These are phyloP conservation scores for Grosmannia penicillata DNA, from an alignment of 2,329 filamentous ascomycete genomes.

Conservation along the genomic window DNA sequence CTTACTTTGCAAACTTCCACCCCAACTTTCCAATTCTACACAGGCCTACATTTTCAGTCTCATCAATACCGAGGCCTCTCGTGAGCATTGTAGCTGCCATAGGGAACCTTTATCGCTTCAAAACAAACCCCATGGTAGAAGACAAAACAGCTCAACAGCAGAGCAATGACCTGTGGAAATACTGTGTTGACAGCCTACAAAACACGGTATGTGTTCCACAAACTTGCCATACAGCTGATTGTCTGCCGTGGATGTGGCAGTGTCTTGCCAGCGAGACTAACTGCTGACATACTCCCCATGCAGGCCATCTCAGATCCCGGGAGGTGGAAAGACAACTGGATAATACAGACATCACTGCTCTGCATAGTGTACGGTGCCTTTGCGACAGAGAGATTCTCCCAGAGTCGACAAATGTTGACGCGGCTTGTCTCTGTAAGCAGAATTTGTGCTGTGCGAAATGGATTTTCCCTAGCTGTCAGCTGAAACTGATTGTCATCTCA, in stretches of 20 bases:
- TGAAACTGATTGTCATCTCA: no score
- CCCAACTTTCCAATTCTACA: slow-evolving; percentile 1
- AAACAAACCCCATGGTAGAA: background rate
- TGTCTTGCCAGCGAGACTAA: no score
- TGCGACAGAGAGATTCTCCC: background rate
- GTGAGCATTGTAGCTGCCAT: slow-evolving; percentile 2
- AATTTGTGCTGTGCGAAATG: no score
- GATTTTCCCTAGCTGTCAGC: no score
- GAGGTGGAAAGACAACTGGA: slow-evolving; percentile 3
- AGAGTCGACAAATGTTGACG: slow-evolving; percentile 3
- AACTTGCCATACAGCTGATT: no score
- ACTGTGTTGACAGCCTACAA: background rate
- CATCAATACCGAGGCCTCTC: background rate
- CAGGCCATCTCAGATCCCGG: slow-evolving; percentile 3
- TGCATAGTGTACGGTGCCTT: slow-evolving; percentile 4
- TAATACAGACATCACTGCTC: slow-evolving; percentile 2
- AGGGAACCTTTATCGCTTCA: slow-evolving; percentile 2
- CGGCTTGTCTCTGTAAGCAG: background rate
- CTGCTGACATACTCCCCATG: no score
- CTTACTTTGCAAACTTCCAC: slow-evolving; percentile 1
- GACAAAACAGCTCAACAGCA: background rate
- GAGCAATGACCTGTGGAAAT: slow-evolving; percentile 3
- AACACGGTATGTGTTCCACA: background rate
- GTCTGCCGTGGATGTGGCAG: no score
- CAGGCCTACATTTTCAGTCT: slow-evolving; percentile 1